phyloP scores from a whole-genome alignment of 768 basidiomycete species.

The Panus rudis region DNA sequence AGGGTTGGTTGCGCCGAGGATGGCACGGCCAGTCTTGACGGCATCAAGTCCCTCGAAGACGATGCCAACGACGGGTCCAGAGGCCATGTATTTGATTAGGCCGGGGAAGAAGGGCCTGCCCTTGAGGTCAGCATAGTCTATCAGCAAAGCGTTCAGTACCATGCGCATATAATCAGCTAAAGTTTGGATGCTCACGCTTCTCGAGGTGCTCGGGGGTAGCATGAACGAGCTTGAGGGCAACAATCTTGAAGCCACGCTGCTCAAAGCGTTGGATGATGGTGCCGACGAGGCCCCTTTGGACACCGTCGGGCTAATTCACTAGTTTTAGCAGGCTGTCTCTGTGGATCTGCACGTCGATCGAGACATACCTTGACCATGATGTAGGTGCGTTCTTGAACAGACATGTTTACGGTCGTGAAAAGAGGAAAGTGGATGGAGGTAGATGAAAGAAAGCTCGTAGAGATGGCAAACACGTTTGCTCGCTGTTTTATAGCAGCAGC shows the following conservation, averaged over 20 bases:
- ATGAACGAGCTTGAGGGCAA: conserved; percentile 86
- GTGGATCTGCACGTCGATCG: background rate
- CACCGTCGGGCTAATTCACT: conserved; percentile 82
- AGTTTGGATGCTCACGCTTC: conserved; percentile 49
- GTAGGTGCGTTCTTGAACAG: conserved; percentile 83
- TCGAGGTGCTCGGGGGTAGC: conserved; percentile 82
- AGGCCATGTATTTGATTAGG: conserved; percentile 92
- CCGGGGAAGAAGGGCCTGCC: conserved; percentile 95
- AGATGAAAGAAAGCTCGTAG: conserved; percentile 16
- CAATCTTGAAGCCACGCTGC: conserved; percentile 96
- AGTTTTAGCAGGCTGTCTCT: conserved; percentile 1
- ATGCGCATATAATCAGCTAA: background rate
- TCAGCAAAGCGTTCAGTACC: background rate
- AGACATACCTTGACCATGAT: conserved; percentile 94
- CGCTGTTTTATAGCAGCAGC: conserved; percentile 10
- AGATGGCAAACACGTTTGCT: conserved; percentile 18
- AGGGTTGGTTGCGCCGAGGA: conserved; percentile 98
- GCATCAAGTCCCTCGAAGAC: conserved; percentile 94
- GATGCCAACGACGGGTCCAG: conserved; percentile 93
- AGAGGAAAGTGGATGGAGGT: conserved; percentile 12
- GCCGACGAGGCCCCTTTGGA: conserved; percentile 92
- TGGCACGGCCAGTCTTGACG: conserved; percentile 90
- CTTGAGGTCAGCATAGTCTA: conserved; percentile 95
- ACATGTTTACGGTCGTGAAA: conserved; percentile 43
- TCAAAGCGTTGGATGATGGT: conserved; percentile 96